Base-by-base conservation (phyloP, 179 eudicot species). In the Dionaea muscipula region DNA sequence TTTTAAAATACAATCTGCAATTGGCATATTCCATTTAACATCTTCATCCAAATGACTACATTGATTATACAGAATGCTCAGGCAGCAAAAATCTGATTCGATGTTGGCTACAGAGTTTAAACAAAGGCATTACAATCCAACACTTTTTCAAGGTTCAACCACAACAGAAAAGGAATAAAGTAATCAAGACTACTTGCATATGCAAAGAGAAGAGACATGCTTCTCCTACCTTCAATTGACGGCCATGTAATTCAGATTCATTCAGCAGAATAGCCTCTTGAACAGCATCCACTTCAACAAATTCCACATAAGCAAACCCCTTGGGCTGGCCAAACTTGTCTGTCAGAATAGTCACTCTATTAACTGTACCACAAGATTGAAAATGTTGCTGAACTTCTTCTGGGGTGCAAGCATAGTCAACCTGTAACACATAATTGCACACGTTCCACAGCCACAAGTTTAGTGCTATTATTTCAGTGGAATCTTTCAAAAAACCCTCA, bases 371-470 rank as follows among this genome's bases (percentile, higher is more conserved):
- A 70, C 94, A 80, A 35, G 82, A 68, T 59, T 88, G 96, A 54
- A 89, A 90, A 76, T 90, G 97, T 70, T 90, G 95, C 79, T 90
- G 97, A 67, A 90, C 95, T 76, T 90, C 97, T 76, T 90, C 97
- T 3, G 95, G 95, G 35, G 97, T 90, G 81, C 97, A 90, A 9
- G 94, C 94, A 73, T 90, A 85, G 68, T 89, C 94, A 71, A 89
- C 96, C 96, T 89, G 78, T 54, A 63, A 53, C 3, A n/a, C 9
- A 50, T 1, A 9, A 36, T 4, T 20, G 47, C 19, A 41, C 70
- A 49, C 17, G 40, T 40, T 12, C 39, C 39, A 37, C 50, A 51
- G 4, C 19, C 7, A 14, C 20, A 55, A 10, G 26, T 18, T 25
- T 26, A 68, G 59, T 50, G 5, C 10, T 11, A 1, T 31, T 4